phyloP scores from a whole-genome alignment of 78 protist species.

The Dictyostelium intermedium region DNA sequence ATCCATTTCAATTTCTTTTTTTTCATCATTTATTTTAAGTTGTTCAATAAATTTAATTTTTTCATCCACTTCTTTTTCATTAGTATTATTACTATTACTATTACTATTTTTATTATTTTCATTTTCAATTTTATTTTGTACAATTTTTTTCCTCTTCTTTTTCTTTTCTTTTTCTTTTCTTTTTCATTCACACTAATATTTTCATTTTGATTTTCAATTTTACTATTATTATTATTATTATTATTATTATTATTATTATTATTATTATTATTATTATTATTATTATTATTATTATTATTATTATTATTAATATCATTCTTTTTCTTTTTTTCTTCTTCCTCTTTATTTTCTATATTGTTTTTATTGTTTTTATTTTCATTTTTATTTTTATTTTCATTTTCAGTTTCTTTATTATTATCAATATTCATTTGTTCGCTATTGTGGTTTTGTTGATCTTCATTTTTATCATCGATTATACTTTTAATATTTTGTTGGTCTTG shows the following conservation, averaged over 20 bases:
- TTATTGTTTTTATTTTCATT: neutral
- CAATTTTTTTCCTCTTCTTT: no score
- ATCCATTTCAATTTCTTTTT: conserved; percentile 4
- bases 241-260: neutral
- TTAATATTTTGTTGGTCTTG: neutral
- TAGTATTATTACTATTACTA: neutral
- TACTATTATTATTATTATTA: neutral
- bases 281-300: neutral
- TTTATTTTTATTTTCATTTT: neutral
- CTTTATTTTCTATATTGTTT: neutral
- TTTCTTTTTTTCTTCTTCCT: neutral
- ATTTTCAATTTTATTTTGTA: neutral
- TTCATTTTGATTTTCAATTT: neutral
- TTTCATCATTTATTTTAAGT: neutral
- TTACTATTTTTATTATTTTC: neutral
- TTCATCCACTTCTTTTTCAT: neutral
- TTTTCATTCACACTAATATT: neutral
- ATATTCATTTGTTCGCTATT: neutral
- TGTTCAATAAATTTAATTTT: conserved; percentile 2
- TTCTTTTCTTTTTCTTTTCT: neutral
- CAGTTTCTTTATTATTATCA: neutral
- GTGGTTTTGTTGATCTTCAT: neutral
- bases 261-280: neutral
- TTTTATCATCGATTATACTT: neutral
- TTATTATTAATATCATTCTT: neutral